Evolutionary conservation across 306 rosid species (phyloP).

Genomic region (Begonia fuchsioides): DNA sequence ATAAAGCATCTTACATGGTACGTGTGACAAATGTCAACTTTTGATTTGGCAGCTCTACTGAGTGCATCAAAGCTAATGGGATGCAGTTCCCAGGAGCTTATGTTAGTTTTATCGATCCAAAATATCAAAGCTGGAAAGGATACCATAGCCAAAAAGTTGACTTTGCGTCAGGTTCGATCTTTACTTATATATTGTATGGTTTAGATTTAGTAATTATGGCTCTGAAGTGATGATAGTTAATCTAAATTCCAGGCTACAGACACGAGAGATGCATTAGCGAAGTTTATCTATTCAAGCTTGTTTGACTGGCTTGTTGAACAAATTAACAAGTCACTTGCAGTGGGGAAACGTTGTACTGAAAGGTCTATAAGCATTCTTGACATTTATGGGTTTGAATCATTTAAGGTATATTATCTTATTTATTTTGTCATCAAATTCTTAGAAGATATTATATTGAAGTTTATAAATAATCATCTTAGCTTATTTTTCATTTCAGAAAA

Average conservation of each 20-base stretch:
- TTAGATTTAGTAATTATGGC: conserved; percentile 6
- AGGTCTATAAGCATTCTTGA: conserved; percentile 82
- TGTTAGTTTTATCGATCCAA: conserved; percentile 38
- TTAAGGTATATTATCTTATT: conserved; percentile 40
- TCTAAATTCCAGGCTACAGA: conserved; percentile 52
- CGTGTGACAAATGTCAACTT: background rate
- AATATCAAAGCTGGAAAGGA: conserved; percentile 52
- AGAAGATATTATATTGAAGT: conserved; percentile 1
- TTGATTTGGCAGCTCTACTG: conserved; percentile 40
- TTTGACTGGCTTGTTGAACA: conserved; percentile 90
- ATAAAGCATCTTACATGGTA: background rate
- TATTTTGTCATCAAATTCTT: conserved; percentile 8
- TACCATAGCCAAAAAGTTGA: conserved; percentile 37
- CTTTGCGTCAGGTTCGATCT: conserved; percentile 60
- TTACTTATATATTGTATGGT: conserved; percentile 7
- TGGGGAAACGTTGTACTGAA: conserved; percentile 33
- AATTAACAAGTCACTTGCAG: conserved; percentile 70
- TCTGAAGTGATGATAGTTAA: conserved; percentile 4
- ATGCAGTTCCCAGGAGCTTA: conserved; percentile 56
- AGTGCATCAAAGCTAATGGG: conserved; percentile 68
- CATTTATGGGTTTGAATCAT: conserved; percentile 80
- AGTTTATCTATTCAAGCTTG: conserved; percentile 66
- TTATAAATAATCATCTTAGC: conserved; percentile 11
- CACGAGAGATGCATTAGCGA: conserved; percentile 78
- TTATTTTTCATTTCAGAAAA: conserved; percentile 42